Percentiles rank a stretch among this genome's conserved stretches.
phyloP scores from a whole-genome alignment of 2,329 filamentous ascomycete genomes.

The Cercospora zeina region DNA sequence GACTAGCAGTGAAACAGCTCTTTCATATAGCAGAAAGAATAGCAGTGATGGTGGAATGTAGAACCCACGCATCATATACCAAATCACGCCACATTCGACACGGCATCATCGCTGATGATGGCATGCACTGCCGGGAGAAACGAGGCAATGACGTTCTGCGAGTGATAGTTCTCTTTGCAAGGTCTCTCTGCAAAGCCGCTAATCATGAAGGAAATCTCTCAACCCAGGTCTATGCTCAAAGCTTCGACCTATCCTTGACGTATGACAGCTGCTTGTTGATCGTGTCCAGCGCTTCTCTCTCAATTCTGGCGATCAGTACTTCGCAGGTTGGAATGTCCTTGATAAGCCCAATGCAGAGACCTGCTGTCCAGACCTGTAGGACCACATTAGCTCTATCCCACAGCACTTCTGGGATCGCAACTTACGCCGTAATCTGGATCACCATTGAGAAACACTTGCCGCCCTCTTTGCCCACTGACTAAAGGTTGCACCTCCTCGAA shows the following conservation, averaged over 20 bases:
- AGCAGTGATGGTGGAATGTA: too few species aligned
- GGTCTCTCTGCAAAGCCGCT: background rate
- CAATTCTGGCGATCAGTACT: conserved; percentile 48
- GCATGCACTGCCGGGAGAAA: conserved; percentile 12
- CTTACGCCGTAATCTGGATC: conserved; percentile 83
- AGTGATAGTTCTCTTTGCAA: background rate
- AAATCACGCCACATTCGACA: background rate
- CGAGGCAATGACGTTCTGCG: conserved; percentile 16
- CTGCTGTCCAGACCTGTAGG: conserved; percentile 86
- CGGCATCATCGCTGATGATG: conserved; percentile 12
- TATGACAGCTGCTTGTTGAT: conserved; percentile 39
- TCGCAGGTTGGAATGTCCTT: conserved; percentile 52
- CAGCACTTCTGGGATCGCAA: conserved; percentile 31
- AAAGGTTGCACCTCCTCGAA: conserved; percentile 83
- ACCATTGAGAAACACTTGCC: conserved; percentile 88
- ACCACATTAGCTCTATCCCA: conserved; percentile 39
- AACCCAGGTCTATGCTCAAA: background rate
- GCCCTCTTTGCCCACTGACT: conserved; percentile 84
- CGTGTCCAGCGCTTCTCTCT: conserved; percentile 47
- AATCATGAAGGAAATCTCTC: background rate
- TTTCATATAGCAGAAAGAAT: background rate
- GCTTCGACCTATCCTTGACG: conserved; percentile 22
- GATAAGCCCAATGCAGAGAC: conserved; percentile 74
- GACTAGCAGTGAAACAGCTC: background rate
- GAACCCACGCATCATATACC: too few species aligned